Base-by-base conservation (phyloP, 805 yeast genomes). In the Cyberlindnera galapagoensis region DNA sequence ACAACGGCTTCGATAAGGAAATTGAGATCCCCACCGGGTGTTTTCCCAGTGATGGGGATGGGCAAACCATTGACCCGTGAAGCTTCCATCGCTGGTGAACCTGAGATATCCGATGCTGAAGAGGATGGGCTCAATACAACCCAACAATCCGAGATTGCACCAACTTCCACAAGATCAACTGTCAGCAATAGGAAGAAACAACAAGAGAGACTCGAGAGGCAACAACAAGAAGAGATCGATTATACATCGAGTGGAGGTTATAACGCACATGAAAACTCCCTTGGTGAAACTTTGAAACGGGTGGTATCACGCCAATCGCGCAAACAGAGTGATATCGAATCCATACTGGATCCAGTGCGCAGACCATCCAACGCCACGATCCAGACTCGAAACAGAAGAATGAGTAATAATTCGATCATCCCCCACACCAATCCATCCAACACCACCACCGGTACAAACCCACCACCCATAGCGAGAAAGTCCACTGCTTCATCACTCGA, bases 11-110 rank as follows among this genome's bases (percentile, higher is more conserved):
- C 26, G 13, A n/a, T n/a, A n/a, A n/a, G n/a, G n/a, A 33, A 18
- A 7, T 33, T 57, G 6, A 56, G 72, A 40, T 78, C 87, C 2
- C 94, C 90, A 4, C 72, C 72, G 17, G 85, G 85, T 39, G 87
- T 81, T 1, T 82, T 81, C 57, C 92, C 94, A 0, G 88, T 82
- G 3, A 64, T 65, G 44, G 90, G 84, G 2, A 80, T 82, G 90
- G 87, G 84, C 1, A 65, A 62, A 9, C 81, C 90, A 3, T 52
- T 71, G 25, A 57, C 54, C 18, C 59, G 69, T 33, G 88, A 81
- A 44, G 59, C 58, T 27, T 62, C 78, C 0, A 75, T 81, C 33
- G 85, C 85, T 4, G 60, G 62, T 18, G 34, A 39, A 6, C 17
- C 15, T 11, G 26, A 18, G 11, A 37, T 16, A 9, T 18, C 21